Conservation (phyloP, 2,329 filamentous ascomycete species). For the Harringtonia lauricola region DNA sequence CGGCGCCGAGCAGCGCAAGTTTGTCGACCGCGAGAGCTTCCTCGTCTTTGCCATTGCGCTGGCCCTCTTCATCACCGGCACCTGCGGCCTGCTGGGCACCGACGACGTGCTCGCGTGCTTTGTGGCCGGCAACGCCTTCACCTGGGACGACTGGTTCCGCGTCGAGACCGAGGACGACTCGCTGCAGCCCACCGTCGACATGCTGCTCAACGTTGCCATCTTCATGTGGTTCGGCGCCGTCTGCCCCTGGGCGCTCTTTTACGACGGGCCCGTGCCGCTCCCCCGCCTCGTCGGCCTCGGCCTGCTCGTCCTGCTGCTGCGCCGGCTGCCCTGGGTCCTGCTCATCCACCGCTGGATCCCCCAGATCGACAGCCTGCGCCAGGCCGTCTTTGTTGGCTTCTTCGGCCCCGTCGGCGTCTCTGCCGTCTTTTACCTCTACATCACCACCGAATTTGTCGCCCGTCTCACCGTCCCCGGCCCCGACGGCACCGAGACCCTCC, state of each 20-base stretch:
- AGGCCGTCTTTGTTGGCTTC: slow-evolving; percentile 81
- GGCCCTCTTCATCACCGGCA: slow-evolving; percentile 78
- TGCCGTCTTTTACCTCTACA: slow-evolving; percentile 80
- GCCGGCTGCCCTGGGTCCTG: slow-evolving; percentile 68
- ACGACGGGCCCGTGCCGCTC: slow-evolving; percentile 53
- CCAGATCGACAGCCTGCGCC: slow-evolving; percentile 63
- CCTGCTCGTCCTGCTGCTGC: slow-evolving; percentile 63
- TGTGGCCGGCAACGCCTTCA: slow-evolving; percentile 82
- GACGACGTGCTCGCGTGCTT: slow-evolving; percentile 91
- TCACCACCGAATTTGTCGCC: slow-evolving; percentile 64
- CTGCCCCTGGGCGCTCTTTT: slow-evolving; percentile 68
- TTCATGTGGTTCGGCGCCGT: slow-evolving; percentile 89
- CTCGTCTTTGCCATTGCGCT: slow-evolving; percentile 77
- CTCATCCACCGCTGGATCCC: slow-evolving; percentile 64
- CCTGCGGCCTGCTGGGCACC: slow-evolving; percentile 75
- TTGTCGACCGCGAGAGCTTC: slow-evolving; percentile 79
- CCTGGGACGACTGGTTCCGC: slow-evolving; percentile 91
- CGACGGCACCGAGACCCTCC: slow-evolving; percentile 34
- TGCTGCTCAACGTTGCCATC: slow-evolving; percentile 79
- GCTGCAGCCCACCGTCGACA: slow-evolving; percentile 88
- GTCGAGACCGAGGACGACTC: slow-evolving; percentile 82
- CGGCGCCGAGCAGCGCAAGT: slow-evolving; percentile 71
- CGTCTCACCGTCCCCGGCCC: slow-evolving; percentile 50
- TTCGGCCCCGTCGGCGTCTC: slow-evolving; percentile 91
- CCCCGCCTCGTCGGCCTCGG: slow-evolving; percentile 64